Base-by-base conservation (phyloP, 2,329 filamentous ascomycete genomes). In the Aotearoamyces nothofagi region DNA sequence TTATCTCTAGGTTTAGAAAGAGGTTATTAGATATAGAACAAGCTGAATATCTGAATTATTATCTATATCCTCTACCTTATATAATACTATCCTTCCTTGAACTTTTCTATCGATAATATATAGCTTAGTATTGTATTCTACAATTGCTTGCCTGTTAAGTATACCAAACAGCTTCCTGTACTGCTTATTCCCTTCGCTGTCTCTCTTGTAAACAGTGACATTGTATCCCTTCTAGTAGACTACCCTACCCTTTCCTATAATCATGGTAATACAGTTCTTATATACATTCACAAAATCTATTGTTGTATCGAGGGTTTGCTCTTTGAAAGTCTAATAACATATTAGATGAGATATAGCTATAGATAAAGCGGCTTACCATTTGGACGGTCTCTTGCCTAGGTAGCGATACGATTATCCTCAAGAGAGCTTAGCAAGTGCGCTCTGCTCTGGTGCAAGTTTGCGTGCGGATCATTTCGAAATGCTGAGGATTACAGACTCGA, bases 191-290 rank as follows among this genome's bases (percentile, higher is more conserved):
- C 33, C 33, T 17, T 29, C 22, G 28, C 24, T 24, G 32, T 34
- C 32, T 24, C 32, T 34, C 29, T 37, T 31, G 26, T 29, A 34
- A 20, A 34, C 22, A 31, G 33, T 36, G 23, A 36, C 33, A 33
- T 34, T 34, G 25, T 24, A 32, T 24, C 26, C 32, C 14, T 34
- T 34, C 32, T 25, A 37, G 22, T 37, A 37, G 6, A 37, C 29
- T 28, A 12, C 17, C 32, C 32, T 23, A 19, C 29, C 34, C 11
- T 29, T 37, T 12, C 34, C 34, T 26, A 5, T 22, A 31, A 35
- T 30, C 30, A 16, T 22, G 15, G 7, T 25, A 14, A 22, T 13
- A 14, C 4, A 4, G 13, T 35, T 33, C 12, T 30, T 17, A 24
- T 11, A 4, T 4, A 20, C 30, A 5, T 22, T 27, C 26, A 9